Evolutionary conservation across 139 green algal genomes (phyloP), one percentile per base, ranked within the genome.

Genomic region (Coelastrella sp.): DNA sequence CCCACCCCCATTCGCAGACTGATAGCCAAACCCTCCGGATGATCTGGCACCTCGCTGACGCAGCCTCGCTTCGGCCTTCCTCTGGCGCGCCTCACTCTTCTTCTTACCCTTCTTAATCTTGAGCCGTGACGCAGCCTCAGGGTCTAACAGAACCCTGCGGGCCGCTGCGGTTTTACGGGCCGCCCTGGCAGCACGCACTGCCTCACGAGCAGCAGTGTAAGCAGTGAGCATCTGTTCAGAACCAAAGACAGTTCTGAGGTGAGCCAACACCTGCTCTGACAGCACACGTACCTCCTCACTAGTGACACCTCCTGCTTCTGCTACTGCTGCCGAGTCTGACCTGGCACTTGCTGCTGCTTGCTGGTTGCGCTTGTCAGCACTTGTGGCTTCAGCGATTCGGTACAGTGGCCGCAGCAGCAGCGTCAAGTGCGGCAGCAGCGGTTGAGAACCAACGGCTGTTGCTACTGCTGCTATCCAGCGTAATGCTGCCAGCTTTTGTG

Each of bases 381-480:
- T 34, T 13, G 48, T 85, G 25, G 87, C 88, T 86, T 98, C 93
- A 3, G 88, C 89, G 78, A 98, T 92, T 82, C 94, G 94, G 88
- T 92, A 97, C 78, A 98, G 85, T 57, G 96, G 94, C 37, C 87
- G 79, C 79, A 97, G 76, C 53, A 97, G 81, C 27, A 88, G 45
- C 37, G 92, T 79, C 40, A 98, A 90, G 88, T 95, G 93, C 4
- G 90, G 51, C 69, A 73, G 50, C 57, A 87, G 82, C 27, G 40
- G 69, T 11, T 1, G 53, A n/a, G 69, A 88, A 53, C 51, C n/a
- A 13, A 95, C 81, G 5, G 68, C 82, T 11, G 69, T 87, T 1
- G 90, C 88, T 0, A 91, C 71, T 8, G 96, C 96, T 2, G 94
- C 96, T 11, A 94, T 89, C 88, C 95, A 98, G 50, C 93, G 90